Conservation (phyloP, 805 yeast species). For the Cyberlindnera galapagoensis region DNA sequence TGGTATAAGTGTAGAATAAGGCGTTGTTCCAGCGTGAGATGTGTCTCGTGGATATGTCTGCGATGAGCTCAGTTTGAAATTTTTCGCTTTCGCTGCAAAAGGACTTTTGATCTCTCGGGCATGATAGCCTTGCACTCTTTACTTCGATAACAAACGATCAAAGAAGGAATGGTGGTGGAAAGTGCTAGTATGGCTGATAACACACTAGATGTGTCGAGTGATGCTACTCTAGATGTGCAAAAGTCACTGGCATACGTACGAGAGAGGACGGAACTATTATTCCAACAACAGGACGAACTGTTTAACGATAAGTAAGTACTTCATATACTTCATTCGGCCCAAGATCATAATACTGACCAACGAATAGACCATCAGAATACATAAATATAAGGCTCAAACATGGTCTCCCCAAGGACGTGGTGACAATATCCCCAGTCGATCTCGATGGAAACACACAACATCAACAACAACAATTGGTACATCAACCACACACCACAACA, state of each 20-base stretch:
- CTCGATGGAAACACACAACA: conserved; percentile 6
- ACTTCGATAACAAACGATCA: no score
- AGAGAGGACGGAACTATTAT: conserved; percentile 10
- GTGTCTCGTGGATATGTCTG: no score
- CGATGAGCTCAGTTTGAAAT: conserved; percentile 8
- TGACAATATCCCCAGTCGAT: conserved; percentile 1
- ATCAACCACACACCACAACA: conserved; percentile 5
- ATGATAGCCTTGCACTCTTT: no score
- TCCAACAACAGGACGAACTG: conserved; percentile 4
- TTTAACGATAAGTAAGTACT: conserved; percentile 1
- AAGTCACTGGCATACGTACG: conserved; percentile 11
- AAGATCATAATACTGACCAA: background rate
- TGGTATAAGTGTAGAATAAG: no score
- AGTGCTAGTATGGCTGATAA: no score
- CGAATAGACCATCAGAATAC: conserved; percentile 1
- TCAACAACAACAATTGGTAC: conserved; percentile 3
- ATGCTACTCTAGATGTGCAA: no score
- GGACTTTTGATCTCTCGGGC: no score
- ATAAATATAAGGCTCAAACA: background rate
- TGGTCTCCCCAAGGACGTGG: conserved; percentile 16
- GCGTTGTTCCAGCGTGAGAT: no score
- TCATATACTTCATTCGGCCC: no score
- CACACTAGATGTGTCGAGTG: no score
- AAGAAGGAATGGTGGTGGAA: no score
- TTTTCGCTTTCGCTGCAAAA: no score